These are phyloP conservation scores for Penicillium capsulatum DNA, from an alignment of 2,329 filamentous ascomycete species.

Conservation along the genomic window DNA sequence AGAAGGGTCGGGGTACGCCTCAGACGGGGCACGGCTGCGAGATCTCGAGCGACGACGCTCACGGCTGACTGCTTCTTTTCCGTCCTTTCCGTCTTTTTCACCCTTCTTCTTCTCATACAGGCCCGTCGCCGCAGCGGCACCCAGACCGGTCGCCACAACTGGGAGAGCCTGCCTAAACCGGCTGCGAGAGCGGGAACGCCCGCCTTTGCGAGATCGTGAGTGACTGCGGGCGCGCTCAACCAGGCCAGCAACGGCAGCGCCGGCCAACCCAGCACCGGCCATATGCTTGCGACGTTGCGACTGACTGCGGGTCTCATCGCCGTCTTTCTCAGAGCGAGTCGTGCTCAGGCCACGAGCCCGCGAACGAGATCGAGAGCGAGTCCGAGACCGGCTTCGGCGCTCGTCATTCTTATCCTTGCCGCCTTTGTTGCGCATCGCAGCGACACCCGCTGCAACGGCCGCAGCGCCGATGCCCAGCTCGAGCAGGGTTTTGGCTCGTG, in stretches of 20 bases:
- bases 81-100: slow-evolving; percentile 53
- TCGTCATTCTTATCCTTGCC: slow-evolving; percentile 48
- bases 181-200: slow-evolving; percentile 53
- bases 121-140: slow-evolving; percentile 58
- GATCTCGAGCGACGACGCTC: slow-evolving; percentile 45
- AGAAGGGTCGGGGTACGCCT: slow-evolving; percentile 38
- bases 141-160: slow-evolving; percentile 58
- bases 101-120: slow-evolving; percentile 61
- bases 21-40: slow-evolving; percentile 40
- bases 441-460: slow-evolving; percentile 58
- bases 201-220: slow-evolving; percentile 51
- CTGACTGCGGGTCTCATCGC: slow-evolving; percentile 31
- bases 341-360: slow-evolving; percentile 33
- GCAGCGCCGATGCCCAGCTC: slow-evolving; percentile 52
- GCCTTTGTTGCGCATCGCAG: slow-evolving; percentile 53
- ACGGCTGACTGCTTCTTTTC: slow-evolving; percentile 28
- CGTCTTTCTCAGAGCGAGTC: slow-evolving; percentile 19
- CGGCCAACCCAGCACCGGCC: slow-evolving; percentile 59
- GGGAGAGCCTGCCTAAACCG: slow-evolving; percentile 55
- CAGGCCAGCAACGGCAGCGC: slow-evolving; percentile 59
- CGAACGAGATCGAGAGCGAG: slow-evolving; percentile 46
- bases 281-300: slow-evolving; percentile 55
- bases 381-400: slow-evolving; percentile 47
- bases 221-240: slow-evolving; percentile 56
- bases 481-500: slow-evolving; percentile 51